Percentiles rank a stretch among this genome's conserved stretches.
These are phyloP conservation scores for Salmacisia buchloeana DNA, from an alignment of 1,284 basidiomycete genomes.

Conservation along the genomic window DNA sequence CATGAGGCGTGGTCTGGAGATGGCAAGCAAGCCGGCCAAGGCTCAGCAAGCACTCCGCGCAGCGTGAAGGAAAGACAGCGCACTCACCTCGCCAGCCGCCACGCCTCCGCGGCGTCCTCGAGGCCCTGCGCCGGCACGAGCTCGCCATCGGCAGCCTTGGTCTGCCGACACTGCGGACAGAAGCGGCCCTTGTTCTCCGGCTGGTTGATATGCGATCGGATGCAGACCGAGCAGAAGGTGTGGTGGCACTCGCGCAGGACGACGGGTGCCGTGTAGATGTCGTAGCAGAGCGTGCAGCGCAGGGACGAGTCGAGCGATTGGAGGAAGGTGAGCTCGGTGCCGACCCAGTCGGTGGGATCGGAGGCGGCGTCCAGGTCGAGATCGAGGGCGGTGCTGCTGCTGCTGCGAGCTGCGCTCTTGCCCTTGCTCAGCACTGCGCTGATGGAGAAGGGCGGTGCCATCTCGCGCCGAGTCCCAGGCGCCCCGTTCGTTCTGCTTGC, in stretches of 20 bases:
- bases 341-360: conserved; percentile 44
- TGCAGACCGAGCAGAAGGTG: conserved; percentile 44
- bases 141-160: conserved; percentile 43
- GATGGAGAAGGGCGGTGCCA: neutral
- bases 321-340: conserved; percentile 24
- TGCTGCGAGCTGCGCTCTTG: neutral
- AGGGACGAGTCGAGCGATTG: conserved; percentile 33
- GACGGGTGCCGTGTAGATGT: conserved; percentile 43
- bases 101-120: conserved; percentile 36
- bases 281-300: conserved; percentile 46
- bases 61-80: neutral
- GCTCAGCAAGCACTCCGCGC: neutral
- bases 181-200: conserved; percentile 32
- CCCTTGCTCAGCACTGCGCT: conserved; percentile 1
- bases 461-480: too few relatives aligned
- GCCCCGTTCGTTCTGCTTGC: neutral
- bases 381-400: neutral
- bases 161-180: conserved; percentile 46
- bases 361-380: conserved; percentile 26
- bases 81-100: conserved; percentile 26
- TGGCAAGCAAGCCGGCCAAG: neutral
- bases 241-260: conserved; percentile 41
- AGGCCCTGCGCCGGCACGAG: conserved; percentile 35
- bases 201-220: conserved; percentile 47
- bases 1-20: neutral